phyloP scores from a whole-genome alignment of 139 green algal species.

The Volvox africanus region DNA sequence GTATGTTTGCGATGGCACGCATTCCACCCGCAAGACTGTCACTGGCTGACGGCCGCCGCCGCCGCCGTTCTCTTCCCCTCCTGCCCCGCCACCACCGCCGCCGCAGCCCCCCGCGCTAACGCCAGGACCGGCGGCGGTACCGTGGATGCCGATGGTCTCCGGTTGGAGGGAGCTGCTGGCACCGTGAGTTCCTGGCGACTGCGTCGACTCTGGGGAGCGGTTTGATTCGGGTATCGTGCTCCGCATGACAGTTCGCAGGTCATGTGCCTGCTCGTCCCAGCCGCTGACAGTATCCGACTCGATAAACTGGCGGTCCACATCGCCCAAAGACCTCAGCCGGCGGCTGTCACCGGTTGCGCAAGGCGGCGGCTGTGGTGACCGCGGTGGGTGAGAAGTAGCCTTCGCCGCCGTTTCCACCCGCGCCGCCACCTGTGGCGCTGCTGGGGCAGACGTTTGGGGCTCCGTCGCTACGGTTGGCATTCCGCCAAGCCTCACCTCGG shows the following conservation, averaged over 20 bases:
- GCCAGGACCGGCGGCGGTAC: neutral
- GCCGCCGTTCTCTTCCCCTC: too few relatives aligned
- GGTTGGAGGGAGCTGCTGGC: neutral
- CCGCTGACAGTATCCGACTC: neutral
- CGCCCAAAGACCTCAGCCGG: neutral
- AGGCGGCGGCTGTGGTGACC: neutral
- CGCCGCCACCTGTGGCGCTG: too few relatives aligned
- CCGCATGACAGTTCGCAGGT: neutral
- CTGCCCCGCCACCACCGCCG: neutral
- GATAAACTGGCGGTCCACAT: conserved; percentile 41
- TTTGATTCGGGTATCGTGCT: neutral
- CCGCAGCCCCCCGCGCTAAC: neutral
- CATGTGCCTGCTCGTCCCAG: conserved; percentile 27
- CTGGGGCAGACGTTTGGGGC: too few relatives aligned
- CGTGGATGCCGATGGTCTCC: conserved; percentile 37
- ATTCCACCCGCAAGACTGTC: conserved; percentile 5
- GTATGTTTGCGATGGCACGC: conserved; percentile 39
- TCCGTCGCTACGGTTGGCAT: too few relatives aligned
- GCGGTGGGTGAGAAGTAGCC: too few relatives aligned
- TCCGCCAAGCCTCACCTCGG: too few relatives aligned
- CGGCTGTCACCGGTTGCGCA: neutral
- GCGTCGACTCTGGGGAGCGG: neutral
- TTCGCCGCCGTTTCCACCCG: too few relatives aligned
- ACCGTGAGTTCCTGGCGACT: neutral
- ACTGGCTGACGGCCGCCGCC: neutral